Base-by-base conservation (phyloP, 257 asterid species). In the Asclepias syriaca region DNA sequence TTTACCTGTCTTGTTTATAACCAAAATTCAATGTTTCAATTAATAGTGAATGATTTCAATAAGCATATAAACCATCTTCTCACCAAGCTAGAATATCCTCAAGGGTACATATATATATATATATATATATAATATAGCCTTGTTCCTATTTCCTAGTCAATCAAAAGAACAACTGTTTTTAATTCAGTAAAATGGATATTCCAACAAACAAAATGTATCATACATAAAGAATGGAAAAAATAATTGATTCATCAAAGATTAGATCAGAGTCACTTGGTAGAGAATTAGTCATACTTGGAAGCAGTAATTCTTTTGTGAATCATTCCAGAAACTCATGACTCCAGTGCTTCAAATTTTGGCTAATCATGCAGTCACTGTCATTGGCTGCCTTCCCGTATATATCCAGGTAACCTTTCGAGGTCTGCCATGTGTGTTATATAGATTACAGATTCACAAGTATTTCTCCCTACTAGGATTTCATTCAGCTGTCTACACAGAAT, bases 401-500 rank as follows among this genome's bases (percentile, higher is more conserved):
- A 2, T 34, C 19, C 8, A 24, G 10, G 16, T 5, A 14, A 63
- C 14, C 22, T 2, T 59, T 27, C 14, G 40, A 15, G 27, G 6
- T 48, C 59, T 68, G 59, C 59, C 2, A 43, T 19, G 56, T 14
- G 72, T n/a, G 71, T 43, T 12, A 37, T 12, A 37, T n/a, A 22
- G 72, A 46, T 66, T 6, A 46, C 54, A 66, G 27, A 51, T 66
- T 66, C 55, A 14, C 59, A 48, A 68, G 59, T 2, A 68, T 48
- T 21, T 24, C 24, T 22, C 22, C 72, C 68, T 18, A 43, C 29
- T 19, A 5, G 13, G 58, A 53, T 21, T 18, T 45, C 11, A 56
- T 66, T 29, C 72, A 50, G 76, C 65, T 71, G 68, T 57, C 53
- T 40, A 27, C 22, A 58, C 68, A 71, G 46, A 74, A 10, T 8